Evolutionary conservation across 768 basidiomycete species (phyloP).

Genomic region (Ramaria rubella): DNA sequence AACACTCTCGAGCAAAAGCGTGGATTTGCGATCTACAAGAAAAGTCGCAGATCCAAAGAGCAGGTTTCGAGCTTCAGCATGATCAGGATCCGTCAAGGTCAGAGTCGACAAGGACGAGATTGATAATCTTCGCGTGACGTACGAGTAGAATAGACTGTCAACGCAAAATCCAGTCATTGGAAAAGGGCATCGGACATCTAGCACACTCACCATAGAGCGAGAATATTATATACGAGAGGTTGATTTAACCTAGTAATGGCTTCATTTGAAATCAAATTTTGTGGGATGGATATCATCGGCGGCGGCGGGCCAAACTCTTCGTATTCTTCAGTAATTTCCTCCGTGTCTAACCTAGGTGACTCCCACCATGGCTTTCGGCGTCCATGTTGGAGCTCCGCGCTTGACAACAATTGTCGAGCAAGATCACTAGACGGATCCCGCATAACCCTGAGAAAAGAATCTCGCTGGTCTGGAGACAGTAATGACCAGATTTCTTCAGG

Average conservation of each 20-base stretch:
- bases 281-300: constrained; percentile 40
- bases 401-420: constrained; percentile 52
- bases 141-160: constrained; percentile 68
- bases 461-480: constrained; percentile 53
- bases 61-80: constrained; percentile 38
- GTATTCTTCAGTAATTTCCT: constrained; percentile 10
- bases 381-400: constrained; percentile 46
- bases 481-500: constrained; percentile 54
- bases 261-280: constrained; percentile 35
- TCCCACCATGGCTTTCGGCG: constrained; percentile 73
- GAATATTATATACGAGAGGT: constrained; percentile 61
- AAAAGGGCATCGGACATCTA: not conserved
- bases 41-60: constrained; percentile 58
- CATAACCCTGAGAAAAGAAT: constrained; percentile 52
- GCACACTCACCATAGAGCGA: constrained; percentile 54
- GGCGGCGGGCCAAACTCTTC: constrained; percentile 34
- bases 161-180: not conserved
- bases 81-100: constrained; percentile 35
- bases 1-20: constrained; percentile 43
- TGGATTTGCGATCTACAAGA: constrained; percentile 53
- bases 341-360: constrained; percentile 14
- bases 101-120: constrained; percentile 49
- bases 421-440: constrained; percentile 56
- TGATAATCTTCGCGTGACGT: constrained; percentile 54
- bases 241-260: constrained; percentile 21